Percentiles rank a stretch among this genome's conserved stretches.
phyloP scores from a whole-genome alignment of 2,329 filamentous ascomycete species.

The Venturia pyrina region DNA sequence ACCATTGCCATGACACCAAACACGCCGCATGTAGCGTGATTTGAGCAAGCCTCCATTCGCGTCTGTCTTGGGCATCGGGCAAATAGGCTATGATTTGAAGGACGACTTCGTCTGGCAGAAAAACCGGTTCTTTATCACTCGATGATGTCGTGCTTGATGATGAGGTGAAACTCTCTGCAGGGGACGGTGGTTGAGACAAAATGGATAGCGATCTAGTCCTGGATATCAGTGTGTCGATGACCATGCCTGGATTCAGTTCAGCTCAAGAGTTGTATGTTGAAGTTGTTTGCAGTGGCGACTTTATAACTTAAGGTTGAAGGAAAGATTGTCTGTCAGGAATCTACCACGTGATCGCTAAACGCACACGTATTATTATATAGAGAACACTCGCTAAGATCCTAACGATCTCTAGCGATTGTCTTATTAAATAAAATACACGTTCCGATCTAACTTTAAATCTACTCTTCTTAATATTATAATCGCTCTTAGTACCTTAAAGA shows the following conservation, averaged over 20 bases:
- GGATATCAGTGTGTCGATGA: neutral
- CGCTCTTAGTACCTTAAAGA: no score
- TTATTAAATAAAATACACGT: no score
- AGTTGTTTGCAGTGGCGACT: neutral
- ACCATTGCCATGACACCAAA: conserved; percentile 21
- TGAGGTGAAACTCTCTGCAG: neutral
- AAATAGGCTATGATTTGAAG: conserved; percentile 39
- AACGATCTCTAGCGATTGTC: no score
- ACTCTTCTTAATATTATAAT: no score
- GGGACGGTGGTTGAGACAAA: neutral
- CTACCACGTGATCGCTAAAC: no score
- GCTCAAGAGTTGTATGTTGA: neutral
- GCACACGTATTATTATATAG: no score
- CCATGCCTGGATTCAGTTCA: neutral
- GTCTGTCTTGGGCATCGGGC: conserved; percentile 12
- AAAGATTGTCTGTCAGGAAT: no score
- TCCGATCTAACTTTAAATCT: no score
- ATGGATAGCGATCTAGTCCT: neutral
- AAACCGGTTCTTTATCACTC: conserved; percentile 14
- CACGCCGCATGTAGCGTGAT: conserved; percentile 40
- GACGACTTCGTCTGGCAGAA: conserved; percentile 46
- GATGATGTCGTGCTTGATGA: neutral
- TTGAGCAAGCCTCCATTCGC: conserved; percentile 27
- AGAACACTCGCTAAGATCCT: no score
- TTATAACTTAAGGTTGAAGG: neutral